A percentile compares a stretch with the other conserved stretches of the same genome.
These are phyloP conservation scores for Beta macrorhiza DNA, from an alignment of 179 eudicot genomes.

Conservation along the genomic window DNA sequence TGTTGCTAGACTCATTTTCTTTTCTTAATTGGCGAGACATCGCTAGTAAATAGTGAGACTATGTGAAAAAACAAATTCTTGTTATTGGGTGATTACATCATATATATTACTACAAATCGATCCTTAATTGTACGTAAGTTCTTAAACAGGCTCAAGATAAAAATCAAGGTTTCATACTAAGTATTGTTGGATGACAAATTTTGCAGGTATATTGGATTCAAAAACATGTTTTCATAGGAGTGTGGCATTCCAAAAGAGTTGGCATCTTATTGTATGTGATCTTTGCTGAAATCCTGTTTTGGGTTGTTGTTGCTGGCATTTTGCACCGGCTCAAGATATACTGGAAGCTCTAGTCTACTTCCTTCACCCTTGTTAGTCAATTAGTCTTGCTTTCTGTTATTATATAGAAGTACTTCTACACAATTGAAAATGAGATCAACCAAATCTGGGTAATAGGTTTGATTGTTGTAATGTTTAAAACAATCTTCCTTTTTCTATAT, in stretches of 20 bases:
- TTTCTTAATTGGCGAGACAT: background rate
- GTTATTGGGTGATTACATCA: background rate
- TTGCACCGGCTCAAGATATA: constrained; percentile 62
- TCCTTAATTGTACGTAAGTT: background rate
- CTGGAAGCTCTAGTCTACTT: constrained; percentile 65
- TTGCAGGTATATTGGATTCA: constrained; percentile 78
- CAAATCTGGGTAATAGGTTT: background rate
- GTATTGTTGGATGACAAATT: background rate
- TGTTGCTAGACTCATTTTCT: background rate
- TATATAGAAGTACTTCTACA: background rate
- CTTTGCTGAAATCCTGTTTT: constrained; percentile 84
- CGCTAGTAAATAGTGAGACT: background rate
- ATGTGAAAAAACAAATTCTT: background rate
- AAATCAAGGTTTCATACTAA: background rate
- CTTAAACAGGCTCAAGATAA: background rate
- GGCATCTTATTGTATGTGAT: constrained; percentile 84
- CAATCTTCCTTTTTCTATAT: no score
- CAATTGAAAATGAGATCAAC: background rate
- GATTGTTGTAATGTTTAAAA: background rate
- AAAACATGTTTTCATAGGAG: constrained; percentile 72
- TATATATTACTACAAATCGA: background rate
- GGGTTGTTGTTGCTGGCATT: constrained; percentile 75
- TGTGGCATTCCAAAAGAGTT: constrained; percentile 81
- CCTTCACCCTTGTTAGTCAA: background rate
- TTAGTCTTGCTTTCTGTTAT: background rate